These are phyloP conservation scores for Oldenlandia corymbosa DNA, from an alignment of 257 asterid species.

Conservation along the genomic window DNA sequence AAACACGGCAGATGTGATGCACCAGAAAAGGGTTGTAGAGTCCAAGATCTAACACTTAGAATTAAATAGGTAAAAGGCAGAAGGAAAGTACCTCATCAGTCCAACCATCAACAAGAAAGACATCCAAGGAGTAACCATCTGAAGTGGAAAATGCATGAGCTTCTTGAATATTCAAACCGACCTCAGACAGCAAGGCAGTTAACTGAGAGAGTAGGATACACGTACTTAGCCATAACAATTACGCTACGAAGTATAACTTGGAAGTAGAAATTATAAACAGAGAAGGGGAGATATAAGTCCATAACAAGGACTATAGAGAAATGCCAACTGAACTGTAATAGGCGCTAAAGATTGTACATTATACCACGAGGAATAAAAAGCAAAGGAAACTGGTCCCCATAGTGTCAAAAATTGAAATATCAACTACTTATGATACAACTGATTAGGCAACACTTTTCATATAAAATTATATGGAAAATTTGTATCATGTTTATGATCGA, in stretches of 20 bases:
- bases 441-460: neutral
- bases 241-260: neutral
- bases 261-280: neutral
- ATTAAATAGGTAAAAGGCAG: neutral
- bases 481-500: neutral
- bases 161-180: slow-evolving; percentile 95
- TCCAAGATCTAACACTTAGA: neutral
- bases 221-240: neutral
- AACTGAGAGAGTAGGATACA: slow-evolving; percentile 40
- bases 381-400: neutral
- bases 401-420: neutral
- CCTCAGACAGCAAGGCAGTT: slow-evolving; percentile 73
- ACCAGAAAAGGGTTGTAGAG: neutral
- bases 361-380: neutral
- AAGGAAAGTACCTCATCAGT: slow-evolving; percentile 48
- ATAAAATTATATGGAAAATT: neutral
- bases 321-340: neutral
- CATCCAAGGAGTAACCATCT: slow-evolving; percentile 91
- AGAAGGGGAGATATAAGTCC: neutral
- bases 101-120: slow-evolving; percentile 84
- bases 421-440: neutral
- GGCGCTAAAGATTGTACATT: neutral
- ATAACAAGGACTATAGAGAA: neutral
- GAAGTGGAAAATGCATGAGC: slow-evolving; percentile 93
- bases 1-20: neutral